A percentile compares a stretch with the other conserved stretches of the same genome.
phyloP scores from a whole-genome alignment of 345 rosid species.

The Citrus reticulata region DNA sequence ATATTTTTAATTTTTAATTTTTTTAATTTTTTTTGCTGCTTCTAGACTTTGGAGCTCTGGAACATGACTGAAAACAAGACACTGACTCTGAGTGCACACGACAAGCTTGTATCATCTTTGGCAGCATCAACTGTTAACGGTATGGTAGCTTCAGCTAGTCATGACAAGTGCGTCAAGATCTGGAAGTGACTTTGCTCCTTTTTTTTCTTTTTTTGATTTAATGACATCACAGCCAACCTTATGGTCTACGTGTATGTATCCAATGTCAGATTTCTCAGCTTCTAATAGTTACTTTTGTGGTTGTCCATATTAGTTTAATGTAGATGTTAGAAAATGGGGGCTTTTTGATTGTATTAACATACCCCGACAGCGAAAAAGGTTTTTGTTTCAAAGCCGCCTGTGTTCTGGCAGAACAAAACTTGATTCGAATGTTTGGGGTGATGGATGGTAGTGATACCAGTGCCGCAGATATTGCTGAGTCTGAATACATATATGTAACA shows the following conservation, averaged over 20 bases:
- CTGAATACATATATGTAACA: neutral
- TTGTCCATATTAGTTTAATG: slow-evolving; percentile 3
- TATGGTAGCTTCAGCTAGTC: slow-evolving; percentile 46
- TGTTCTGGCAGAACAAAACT: neutral
- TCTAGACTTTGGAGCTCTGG: slow-evolving; percentile 53
- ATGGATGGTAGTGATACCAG: neutral
- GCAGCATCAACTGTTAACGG: slow-evolving; percentile 41
- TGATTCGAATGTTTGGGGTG: neutral
- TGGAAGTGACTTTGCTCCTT: slow-evolving; percentile 37
- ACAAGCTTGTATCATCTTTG: slow-evolving; percentile 34
- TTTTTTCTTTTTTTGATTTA: neutral
- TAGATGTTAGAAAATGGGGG: neutral
- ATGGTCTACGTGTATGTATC: neutral
- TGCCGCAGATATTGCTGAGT: neutral
- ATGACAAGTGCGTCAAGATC: slow-evolving; percentile 40
- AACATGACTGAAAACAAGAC: slow-evolving; percentile 38
- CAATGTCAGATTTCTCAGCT: neutral
- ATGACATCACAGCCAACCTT: neutral
- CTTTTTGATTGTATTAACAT: slow-evolving; percentile 4
- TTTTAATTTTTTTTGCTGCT: neutral
- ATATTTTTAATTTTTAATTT: too few species aligned
- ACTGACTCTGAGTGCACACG: slow-evolving; percentile 37
- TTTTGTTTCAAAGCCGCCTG: neutral
- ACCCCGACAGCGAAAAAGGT: neutral
- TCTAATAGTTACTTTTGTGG: slow-evolving; percentile 4